These are phyloP conservation scores for Rugosomyces carneus DNA, from an alignment of 1,284 basidiomycete species.

Conservation along the genomic window DNA sequence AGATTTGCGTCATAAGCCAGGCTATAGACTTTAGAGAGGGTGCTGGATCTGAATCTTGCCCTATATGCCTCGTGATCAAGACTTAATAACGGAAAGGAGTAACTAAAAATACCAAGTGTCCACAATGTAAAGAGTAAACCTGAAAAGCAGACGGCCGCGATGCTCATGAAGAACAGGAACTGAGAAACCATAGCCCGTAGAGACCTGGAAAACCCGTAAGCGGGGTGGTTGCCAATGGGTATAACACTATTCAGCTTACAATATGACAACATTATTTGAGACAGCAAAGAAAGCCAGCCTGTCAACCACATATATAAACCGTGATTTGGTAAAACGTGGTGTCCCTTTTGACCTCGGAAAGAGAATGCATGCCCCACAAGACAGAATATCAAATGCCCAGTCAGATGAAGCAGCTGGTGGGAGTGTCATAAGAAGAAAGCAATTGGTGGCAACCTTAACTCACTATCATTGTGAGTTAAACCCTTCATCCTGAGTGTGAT, in stretches of 20 bases:
- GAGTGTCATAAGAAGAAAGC: slow-evolving; percentile 2
- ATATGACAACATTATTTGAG: slow-evolving; percentile 75
- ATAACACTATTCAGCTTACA: slow-evolving; percentile 43
- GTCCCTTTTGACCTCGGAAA: slow-evolving; percentile 61
- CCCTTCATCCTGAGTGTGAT: slow-evolving; percentile 62
- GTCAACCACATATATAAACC: slow-evolving; percentile 1
- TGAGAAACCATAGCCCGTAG: slow-evolving; percentile 72
- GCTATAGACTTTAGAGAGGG: slow-evolving; percentile 55
- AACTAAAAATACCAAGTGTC: slow-evolving; percentile 49
- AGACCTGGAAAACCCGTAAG: slow-evolving; percentile 40
- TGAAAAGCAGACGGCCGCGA: slow-evolving; percentile 81
- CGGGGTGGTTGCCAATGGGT: background rate
- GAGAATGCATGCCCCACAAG: slow-evolving; percentile 82
- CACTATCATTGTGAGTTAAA: slow-evolving; percentile 51
- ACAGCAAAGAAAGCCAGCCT: slow-evolving; percentile 83
- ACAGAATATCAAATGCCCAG: slow-evolving; percentile 76
- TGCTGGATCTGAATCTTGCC: slow-evolving; percentile 9
- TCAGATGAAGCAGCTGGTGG: slow-evolving; percentile 49
- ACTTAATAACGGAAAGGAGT: slow-evolving; percentile 10
- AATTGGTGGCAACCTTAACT: slow-evolving; percentile 14
- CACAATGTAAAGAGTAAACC: slow-evolving; percentile 82
- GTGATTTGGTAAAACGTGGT: slow-evolving; percentile 4
- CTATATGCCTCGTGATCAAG: background rate
- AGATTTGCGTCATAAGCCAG: slow-evolving; percentile 79
- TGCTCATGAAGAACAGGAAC: slow-evolving; percentile 80